A percentile compares a stretch with the other conserved stretches of the same genome.
phyloP scores from a whole-genome alignment of 169 alveolate species.

The Eimeria necatrix region DNA sequence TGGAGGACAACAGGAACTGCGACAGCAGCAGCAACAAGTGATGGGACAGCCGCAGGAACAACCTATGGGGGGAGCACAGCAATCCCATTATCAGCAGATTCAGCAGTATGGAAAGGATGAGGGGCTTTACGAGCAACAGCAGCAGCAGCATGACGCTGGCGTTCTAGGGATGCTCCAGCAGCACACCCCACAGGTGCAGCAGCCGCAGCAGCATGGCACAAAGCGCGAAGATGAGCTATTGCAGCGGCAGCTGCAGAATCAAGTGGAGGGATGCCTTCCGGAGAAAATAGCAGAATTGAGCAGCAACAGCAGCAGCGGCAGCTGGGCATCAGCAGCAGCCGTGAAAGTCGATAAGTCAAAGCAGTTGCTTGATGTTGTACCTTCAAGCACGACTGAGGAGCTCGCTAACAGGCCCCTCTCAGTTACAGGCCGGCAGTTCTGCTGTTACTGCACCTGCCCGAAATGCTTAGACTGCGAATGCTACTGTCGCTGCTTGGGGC shows the following conservation, averaged over 20 bases:
- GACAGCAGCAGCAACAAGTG: neutral
- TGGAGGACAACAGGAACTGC: neutral
- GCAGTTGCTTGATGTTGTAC: neutral
- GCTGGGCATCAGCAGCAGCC: constrained; percentile 30
- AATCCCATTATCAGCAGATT: neutral
- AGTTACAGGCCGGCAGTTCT: neutral
- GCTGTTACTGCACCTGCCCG: constrained; percentile 63
- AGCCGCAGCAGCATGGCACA: neutral
- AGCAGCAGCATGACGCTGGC: neutral
- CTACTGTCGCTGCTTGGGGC: neutral
- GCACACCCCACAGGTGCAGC: neutral
- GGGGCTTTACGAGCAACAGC: neutral
- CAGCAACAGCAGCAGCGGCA: constrained; percentile 19
- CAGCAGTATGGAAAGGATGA: neutral
- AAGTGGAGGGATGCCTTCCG: too few relatives aligned
- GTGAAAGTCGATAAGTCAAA: neutral
- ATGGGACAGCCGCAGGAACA: neutral
- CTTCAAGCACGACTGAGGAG: neutral
- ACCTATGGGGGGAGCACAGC: neutral
- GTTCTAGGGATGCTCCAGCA: neutral
- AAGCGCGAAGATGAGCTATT: too few relatives aligned
- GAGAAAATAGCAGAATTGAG: neutral
- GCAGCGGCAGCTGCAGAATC: too few relatives aligned
- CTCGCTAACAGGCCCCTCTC: neutral
- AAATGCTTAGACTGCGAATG: constrained; percentile 25